Evolutionary conservation across 768 basidiomycete species (phyloP).

Genomic region (Melanogaster broomeanus): DNA sequence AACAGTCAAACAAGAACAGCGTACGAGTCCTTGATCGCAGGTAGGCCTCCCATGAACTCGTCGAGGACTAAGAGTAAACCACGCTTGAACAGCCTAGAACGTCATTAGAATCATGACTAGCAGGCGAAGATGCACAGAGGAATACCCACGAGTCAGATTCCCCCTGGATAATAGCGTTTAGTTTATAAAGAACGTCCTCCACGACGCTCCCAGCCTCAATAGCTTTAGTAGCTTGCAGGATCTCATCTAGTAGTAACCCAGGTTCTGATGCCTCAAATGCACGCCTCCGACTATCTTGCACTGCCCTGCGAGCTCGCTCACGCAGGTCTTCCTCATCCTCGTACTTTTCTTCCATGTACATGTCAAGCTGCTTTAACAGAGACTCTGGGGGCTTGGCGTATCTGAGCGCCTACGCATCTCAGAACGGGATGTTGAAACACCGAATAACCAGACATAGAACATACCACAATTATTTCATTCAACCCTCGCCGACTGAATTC

Average conservation of each 20-base stretch:
- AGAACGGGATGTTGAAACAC: neutral
- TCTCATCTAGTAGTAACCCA: conserved; percentile 56
- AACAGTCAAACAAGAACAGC: conserved; percentile 19
- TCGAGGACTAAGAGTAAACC: conserved; percentile 61
- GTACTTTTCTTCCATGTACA: conserved; percentile 86
- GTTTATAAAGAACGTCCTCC: conserved; percentile 59
- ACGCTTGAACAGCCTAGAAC: conserved; percentile 58
- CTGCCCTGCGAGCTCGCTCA: conserved; percentile 52
- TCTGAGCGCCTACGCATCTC: conserved; percentile 57
- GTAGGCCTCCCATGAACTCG: conserved; percentile 64
- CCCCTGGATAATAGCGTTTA: conserved; percentile 55
- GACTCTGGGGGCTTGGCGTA: conserved; percentile 77
- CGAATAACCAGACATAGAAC: conserved; percentile 29
- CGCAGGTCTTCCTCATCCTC: conserved; percentile 88
- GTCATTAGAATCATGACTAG: conserved; percentile 2
- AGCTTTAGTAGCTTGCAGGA: conserved; percentile 60
- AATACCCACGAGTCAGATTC: conserved; percentile 60
- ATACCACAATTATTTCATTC: conserved; percentile 81
- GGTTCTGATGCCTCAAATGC: conserved; percentile 44
- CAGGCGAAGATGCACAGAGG: neutral
- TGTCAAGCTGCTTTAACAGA: conserved; percentile 75
- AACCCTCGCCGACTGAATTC: conserved; percentile 82
- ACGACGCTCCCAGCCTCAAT: conserved; percentile 33
- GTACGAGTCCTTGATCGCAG: conserved; percentile 64
- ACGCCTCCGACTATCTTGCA: conserved; percentile 26